Percentiles rank a stretch among this genome's conserved stretches.
Conservation (phyloP, 2,329 filamentous ascomycete genomes). For the Aspergillus uvarum region DNA sequence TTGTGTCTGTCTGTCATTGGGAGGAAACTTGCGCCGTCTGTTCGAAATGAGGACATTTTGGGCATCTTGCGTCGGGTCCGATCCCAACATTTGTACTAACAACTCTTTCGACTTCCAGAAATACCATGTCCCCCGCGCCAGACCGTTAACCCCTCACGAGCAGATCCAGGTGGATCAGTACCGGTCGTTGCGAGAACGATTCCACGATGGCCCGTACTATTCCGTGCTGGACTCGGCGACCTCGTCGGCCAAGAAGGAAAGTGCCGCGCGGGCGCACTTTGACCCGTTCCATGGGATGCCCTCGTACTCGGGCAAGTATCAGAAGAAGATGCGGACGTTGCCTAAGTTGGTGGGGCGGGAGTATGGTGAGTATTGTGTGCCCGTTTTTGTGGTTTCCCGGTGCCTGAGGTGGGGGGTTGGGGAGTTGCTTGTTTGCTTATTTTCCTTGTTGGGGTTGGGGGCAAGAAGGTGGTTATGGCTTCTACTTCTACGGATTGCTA, state of each 20-base stretch:
- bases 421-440: neutral
- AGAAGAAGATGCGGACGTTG: slow-evolving; percentile 55
- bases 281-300: slow-evolving; percentile 64
- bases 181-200: slow-evolving; percentile 53
- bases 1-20: slow-evolving; percentile 8
- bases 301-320: slow-evolving; percentile 59
- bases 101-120: slow-evolving; percentile 29
- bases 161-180: slow-evolving; percentile 50
- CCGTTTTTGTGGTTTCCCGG: neutral
- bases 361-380: slow-evolving; percentile 49
- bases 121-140: slow-evolving; percentile 38
- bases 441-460: neutral
- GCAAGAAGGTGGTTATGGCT: neutral
- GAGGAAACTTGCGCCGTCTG: neutral
- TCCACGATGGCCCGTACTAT: slow-evolving; percentile 62
- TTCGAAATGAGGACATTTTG: neutral
- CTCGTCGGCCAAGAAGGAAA: slow-evolving; percentile 45
- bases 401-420: neutral
- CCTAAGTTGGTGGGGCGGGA: slow-evolving; percentile 56
- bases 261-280: slow-evolving; percentile 49
- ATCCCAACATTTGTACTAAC: neutral
- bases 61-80: neutral
- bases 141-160: slow-evolving; percentile 44
- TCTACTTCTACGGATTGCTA: neutral
- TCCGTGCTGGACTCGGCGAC: slow-evolving; percentile 49